phyloP scores from a whole-genome alignment of 495 filamentous ascomycete species.

The Penicillium antarcticum region DNA sequence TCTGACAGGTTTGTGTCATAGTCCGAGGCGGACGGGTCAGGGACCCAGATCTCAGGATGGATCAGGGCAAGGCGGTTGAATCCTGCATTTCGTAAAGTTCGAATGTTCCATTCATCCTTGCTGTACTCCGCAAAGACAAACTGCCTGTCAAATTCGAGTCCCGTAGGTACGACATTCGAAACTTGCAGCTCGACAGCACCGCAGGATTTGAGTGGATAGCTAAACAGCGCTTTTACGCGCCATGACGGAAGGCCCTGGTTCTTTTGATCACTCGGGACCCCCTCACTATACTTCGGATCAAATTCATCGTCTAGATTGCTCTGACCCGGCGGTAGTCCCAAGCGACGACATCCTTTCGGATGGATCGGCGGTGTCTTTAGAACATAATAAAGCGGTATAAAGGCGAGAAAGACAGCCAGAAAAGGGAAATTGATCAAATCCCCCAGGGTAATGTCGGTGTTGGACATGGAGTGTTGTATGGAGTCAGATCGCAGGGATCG shows the following conservation, averaged over 20 bases:
- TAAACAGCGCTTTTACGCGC: conserved; percentile 75
- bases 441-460: not conserved
- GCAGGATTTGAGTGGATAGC: conserved; percentile 89
- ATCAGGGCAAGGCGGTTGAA: conserved; percentile 71
- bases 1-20: conserved; percentile 35
- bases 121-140: conserved; percentile 73
- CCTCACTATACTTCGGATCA: conserved; percentile 30
- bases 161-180: conserved; percentile 64
- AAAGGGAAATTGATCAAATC: not conserved
- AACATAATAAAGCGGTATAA: not conserved
- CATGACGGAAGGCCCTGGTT: conserved; percentile 33
- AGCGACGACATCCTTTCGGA: conserved; percentile 33
- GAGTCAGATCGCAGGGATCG: not conserved
- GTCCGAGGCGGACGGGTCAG: conserved; percentile 54
- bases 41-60: conserved; percentile 74
- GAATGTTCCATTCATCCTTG: conserved; percentile 60
- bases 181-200: conserved; percentile 69
- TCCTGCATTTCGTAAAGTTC: conserved; percentile 67
- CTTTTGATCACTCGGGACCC: conserved; percentile 12
- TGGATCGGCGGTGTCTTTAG: not conserved
- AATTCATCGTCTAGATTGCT: conserved; percentile 41
- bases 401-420: not conserved
- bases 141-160: conserved; percentile 79
- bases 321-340: conserved; percentile 26
- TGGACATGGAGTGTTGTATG: not conserved